Conservation (phyloP, 805 yeast genomes). For the Pichia paraexigua region DNA sequence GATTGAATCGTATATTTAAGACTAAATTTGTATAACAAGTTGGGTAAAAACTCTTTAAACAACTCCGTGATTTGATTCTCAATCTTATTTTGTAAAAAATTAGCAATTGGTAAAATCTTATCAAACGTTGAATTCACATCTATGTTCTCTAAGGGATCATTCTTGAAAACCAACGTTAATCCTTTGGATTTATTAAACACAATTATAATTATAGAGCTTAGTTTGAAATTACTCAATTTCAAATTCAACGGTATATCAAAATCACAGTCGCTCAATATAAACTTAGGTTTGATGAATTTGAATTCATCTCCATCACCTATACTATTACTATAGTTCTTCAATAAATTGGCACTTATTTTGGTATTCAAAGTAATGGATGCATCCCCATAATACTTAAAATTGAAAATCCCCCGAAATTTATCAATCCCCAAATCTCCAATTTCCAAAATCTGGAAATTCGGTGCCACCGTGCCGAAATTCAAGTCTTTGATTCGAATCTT, state of each 20-base stretch:
- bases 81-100: constrained; percentile 72
- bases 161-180: constrained; percentile 75
- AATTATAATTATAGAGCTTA: constrained; percentile 76
- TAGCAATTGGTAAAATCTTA: constrained; percentile 74
- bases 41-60: constrained; percentile 78
- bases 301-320: constrained; percentile 22
- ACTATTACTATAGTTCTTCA: constrained; percentile 49
- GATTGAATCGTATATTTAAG: constrained; percentile 48
- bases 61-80: constrained; percentile 73
- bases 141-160: constrained; percentile 80
- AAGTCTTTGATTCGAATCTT: constrained; percentile 60
- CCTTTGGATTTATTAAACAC: constrained; percentile 80
- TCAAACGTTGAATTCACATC: constrained; percentile 84
- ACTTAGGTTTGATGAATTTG: constrained; percentile 61
- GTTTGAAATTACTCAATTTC: constrained; percentile 59
- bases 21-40: constrained; percentile 67
- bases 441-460: constrained; percentile 69
- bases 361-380: constrained; percentile 69
- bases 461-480: constrained; percentile 67
- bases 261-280: constrained; percentile 55
- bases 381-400: constrained; percentile 67
- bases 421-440: constrained; percentile 75
- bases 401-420: constrained; percentile 75
- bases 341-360: constrained; percentile 76
- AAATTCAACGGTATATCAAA: constrained; percentile 75